Evolutionary conservation across 2,329 filamentous ascomycete genomes (phyloP).

Genomic region (Aspergillus tanneri): DNA sequence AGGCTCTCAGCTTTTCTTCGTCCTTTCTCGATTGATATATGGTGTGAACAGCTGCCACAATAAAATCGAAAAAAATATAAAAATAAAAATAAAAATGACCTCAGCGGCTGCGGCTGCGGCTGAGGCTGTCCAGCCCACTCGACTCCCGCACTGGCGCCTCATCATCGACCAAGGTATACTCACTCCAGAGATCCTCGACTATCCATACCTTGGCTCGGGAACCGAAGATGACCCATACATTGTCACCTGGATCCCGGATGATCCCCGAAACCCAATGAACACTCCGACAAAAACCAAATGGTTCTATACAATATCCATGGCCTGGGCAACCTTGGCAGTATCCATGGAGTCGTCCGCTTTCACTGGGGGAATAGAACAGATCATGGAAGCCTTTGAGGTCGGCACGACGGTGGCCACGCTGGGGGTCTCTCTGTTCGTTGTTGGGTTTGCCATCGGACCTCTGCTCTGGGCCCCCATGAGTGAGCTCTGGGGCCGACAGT

Average conservation of each 20-base stretch:
- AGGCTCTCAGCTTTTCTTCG: no score
- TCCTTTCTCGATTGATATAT: no score
- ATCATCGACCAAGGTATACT: constrained; percentile 16
- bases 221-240: constrained; percentile 16
- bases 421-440: constrained; percentile 29
- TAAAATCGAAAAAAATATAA: no score
- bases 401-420: constrained; percentile 13
- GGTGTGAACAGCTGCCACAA: no score
- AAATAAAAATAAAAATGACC: no score
- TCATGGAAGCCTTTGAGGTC: constrained; percentile 12
- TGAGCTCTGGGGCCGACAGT: constrained; percentile 26
- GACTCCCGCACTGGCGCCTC: constrained; percentile 17
- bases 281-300: constrained; percentile 6
- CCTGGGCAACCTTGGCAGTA: constrained; percentile 12
- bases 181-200: constrained; percentile 10
- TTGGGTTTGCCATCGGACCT: constrained; percentile 41
- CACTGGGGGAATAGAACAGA: constrained; percentile 11
- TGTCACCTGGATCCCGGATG: constrained; percentile 17
- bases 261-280: constrained; percentile 15
- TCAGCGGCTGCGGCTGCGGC: no score
- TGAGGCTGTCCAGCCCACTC: constrained; percentile 14
- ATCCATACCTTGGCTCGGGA: constrained; percentile 14
- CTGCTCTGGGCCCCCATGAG: constrained; percentile 37
- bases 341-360: constrained; percentile 16
- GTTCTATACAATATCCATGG: constrained; percentile 12